Evolutionary conservation across 208 protist genomes (phyloP).

Genomic region (Crithidia sp.): DNA sequence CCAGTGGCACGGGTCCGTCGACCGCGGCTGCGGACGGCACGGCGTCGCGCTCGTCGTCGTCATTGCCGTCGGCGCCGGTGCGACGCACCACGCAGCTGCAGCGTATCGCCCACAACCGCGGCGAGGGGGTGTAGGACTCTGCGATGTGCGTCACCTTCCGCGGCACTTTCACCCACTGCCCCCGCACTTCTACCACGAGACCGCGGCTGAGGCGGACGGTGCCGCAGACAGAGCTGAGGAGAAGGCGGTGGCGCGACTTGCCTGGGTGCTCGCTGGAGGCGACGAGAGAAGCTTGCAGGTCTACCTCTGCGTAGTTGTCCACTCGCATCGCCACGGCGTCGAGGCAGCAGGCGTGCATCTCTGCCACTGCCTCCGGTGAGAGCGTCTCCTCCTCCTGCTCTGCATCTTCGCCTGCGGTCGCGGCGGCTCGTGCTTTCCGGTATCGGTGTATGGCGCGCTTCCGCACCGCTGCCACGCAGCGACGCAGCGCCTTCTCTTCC

Average conservation of each 20-base stretch:
- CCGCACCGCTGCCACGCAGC: slow-evolving; percentile 22
- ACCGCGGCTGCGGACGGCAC: not conserved
- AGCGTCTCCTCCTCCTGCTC: not conserved
- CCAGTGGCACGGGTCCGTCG: not conserved
- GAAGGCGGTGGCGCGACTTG: slow-evolving; percentile 36
- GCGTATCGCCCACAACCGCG: slow-evolving; percentile 69
- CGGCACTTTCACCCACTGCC: slow-evolving; percentile 67
- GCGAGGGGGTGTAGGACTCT: slow-evolving; percentile 44
- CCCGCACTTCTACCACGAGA: slow-evolving; percentile 51
- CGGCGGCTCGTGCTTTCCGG: slow-evolving; percentile 1
- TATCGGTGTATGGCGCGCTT: slow-evolving; percentile 33
- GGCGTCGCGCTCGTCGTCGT: not conserved
- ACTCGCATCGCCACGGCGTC: slow-evolving; percentile 50
- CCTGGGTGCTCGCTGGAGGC: slow-evolving; percentile 39
- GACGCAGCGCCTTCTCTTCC: slow-evolving; percentile 14
- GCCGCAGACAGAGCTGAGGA: slow-evolving; percentile 51
- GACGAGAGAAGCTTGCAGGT: slow-evolving; percentile 56
- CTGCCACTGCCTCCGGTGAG: not conserved
- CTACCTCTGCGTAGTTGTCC: slow-evolving; percentile 72
- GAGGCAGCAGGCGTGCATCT: slow-evolving; percentile 26
- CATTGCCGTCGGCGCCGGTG: slow-evolving; percentile 1
- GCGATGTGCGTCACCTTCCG: slow-evolving; percentile 21
- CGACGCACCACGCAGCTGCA: slow-evolving; percentile 47
- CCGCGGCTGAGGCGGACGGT: slow-evolving; percentile 43
- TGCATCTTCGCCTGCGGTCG: not conserved